Evolutionary conservation across 192 early-diverging fungal genomes (phyloP).

Genomic region (Linderina pennispora): DNA sequence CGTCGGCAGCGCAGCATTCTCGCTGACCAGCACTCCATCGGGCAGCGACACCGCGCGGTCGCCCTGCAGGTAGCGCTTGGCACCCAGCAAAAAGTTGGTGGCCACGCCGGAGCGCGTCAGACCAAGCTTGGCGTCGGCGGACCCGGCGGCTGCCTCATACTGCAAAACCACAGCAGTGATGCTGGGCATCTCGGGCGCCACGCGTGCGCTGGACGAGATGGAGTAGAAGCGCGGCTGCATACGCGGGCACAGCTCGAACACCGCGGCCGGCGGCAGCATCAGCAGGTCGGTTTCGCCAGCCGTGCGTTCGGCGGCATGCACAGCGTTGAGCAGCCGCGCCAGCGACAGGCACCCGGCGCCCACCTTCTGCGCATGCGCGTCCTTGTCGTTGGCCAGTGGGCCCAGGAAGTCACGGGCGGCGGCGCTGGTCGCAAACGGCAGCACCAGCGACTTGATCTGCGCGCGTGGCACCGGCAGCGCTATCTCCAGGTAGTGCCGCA

Average conservation of each 20-base stretch:
- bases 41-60: conserved; percentile 15
- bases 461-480: conserved; percentile 63
- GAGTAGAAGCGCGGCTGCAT: conserved; percentile 92
- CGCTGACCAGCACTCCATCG: conserved; percentile 8
- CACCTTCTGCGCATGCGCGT: conserved; percentile 56
- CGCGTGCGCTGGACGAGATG: conserved; percentile 87
- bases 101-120: conserved; percentile 70
- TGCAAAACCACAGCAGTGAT: conserved; percentile 88
- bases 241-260: conserved; percentile 77
- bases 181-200: conserved; percentile 64
- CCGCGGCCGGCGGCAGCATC: conserved; percentile 69
- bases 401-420: conserved; percentile 49
- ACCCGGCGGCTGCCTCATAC: conserved; percentile 48
- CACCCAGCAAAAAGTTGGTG: conserved; percentile 80
- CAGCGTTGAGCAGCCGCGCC: conserved; percentile 68
- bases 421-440: conserved; percentile 53
- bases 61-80: conserved; percentile 48
- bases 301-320: conserved; percentile 48
- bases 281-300: conserved; percentile 30
- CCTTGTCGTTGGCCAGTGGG: conserved; percentile 61
- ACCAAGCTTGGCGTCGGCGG: conserved; percentile 20
- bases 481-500: conserved; percentile 92
- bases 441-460: conserved; percentile 54
- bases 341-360: conserved; percentile 61
- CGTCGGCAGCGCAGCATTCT: conserved; percentile 2